phyloP scores from a whole-genome alignment of 352 stramenopile species.

The Phytophthora ohioensis region DNA sequence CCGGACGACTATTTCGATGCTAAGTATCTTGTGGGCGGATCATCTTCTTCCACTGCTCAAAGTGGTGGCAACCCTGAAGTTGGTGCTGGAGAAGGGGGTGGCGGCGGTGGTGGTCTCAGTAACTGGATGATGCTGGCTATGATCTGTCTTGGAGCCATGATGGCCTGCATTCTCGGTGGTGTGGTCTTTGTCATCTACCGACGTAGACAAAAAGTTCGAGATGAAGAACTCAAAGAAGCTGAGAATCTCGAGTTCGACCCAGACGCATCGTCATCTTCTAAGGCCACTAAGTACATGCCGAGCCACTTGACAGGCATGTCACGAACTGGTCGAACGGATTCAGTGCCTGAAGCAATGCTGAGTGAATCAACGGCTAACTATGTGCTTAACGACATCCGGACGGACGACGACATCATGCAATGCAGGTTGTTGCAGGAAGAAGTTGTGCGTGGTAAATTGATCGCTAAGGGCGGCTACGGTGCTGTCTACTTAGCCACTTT shows the following conservation, averaged over 20 bases:
- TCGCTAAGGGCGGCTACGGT: slow-evolving; percentile 70
- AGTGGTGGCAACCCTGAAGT: slow-evolving; percentile 3
- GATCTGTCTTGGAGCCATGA: slow-evolving; percentile 42
- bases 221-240: slow-evolving; percentile 39
- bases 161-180: slow-evolving; percentile 35
- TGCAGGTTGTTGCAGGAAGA: slow-evolving; percentile 61
- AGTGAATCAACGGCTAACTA: slow-evolving; percentile 32
- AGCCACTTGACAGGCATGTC: slow-evolving; percentile 34
- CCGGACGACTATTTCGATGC: slow-evolving; percentile 37
- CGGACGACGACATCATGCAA: slow-evolving; percentile 62
- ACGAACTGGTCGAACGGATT: slow-evolving; percentile 36
- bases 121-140: slow-evolving; percentile 58
- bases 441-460: slow-evolving; percentile 46
- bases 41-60: slow-evolving; percentile 14
- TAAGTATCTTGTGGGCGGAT: slow-evolving; percentile 36
- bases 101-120: slow-evolving; percentile 28
- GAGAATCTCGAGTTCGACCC: slow-evolving; percentile 37
- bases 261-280: slow-evolving; percentile 30
- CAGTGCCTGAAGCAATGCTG: slow-evolving; percentile 24
- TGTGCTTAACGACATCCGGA: slow-evolving; percentile 71
- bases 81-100: background rate
- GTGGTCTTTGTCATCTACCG: slow-evolving; percentile 45
- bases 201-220: slow-evolving; percentile 30
- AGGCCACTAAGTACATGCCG: slow-evolving; percentile 42
- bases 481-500: slow-evolving; percentile 64